A percentile compares a stretch with the other conserved stretches of the same genome.
Evolutionary conservation across 148 eudicot genomes (phyloP).

Genomic region (Silene uniflora): DNA sequence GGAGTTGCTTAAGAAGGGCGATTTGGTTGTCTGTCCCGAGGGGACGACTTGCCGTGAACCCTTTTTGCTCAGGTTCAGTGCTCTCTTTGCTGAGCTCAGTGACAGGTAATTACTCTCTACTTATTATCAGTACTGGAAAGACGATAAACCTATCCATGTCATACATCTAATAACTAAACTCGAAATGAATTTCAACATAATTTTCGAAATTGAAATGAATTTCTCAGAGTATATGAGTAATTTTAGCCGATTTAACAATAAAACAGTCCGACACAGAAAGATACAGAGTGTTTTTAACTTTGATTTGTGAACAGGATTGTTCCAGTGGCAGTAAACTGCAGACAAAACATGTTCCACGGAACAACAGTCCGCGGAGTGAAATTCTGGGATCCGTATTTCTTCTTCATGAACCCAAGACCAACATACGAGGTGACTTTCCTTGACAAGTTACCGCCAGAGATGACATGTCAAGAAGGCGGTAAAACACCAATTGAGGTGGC

Average conservation of each 20-base stretch:
- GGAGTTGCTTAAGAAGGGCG: constrained; percentile 72
- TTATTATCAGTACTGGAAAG: not conserved
- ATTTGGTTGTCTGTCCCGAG: constrained; percentile 89
- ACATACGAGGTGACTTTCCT: constrained; percentile 84
- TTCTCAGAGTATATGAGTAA: too few species aligned
- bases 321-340: constrained; percentile 75
- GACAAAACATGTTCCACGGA: constrained; percentile 76
- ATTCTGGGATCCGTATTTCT: constrained; percentile 94
- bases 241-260: too few species aligned
- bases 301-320: constrained; percentile 48
- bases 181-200: too few species aligned
- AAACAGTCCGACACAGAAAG: too few species aligned
- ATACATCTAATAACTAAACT: too few species aligned
- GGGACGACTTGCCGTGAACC: constrained; percentile 98
- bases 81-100: constrained; percentile 86
- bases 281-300: not conserved
- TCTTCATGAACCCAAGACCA: constrained; percentile 97
- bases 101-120: constrained; percentile 34
- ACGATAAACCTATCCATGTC: too few species aligned
- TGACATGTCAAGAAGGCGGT: constrained; percentile 71
- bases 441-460: constrained; percentile 63
- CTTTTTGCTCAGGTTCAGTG: constrained; percentile 76
- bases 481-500: constrained; percentile 90
- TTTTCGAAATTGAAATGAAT: too few species aligned
- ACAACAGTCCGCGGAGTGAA: constrained; percentile 84